Evolutionary conservation across 2,329 filamentous ascomycete species (phyloP), one percentile per base, ranked within the genome.

Genomic region (Cadophora luteo-olivacea): DNA sequence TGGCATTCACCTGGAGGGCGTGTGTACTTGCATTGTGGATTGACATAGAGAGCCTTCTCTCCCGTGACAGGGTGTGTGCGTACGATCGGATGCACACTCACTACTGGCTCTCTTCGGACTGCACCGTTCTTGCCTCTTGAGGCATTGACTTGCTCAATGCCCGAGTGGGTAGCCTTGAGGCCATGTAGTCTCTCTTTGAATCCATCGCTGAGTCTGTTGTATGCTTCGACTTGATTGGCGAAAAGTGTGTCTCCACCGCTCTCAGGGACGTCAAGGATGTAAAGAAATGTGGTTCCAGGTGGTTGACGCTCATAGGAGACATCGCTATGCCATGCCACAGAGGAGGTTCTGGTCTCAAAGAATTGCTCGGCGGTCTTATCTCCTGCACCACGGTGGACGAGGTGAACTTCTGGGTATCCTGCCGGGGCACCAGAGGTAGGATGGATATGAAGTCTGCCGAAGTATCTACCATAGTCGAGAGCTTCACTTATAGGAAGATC

Each of bases 281-380:
- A 97, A 45, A 97, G 81, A 80, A 97, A 97, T 0, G 94, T 97
- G 0, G 93, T 97, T 36, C 93, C 93, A 0, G 94, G 93, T 1
- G 94, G 93, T 81, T 97, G 94, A 73, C 87, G 83, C 82, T 97
- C 94, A 77, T 97, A 97, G 0, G 91, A 92, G 1, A 97, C 90
- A 73, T 97, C 94, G 0, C 90, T 92, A 81, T 97, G 94, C 93
- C 93, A 97, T 8, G 92, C 92, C 1, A 97, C 89, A 0, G 90
- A 92, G 80, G 90, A 95, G 3, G 92, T 94, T 25, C 91, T 86
- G 58, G 87, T 87, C 65, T 85, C 81, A 72, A 93, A 89, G 79
- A 91, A 92, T 61, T 86, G 83, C 24, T 86, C 81, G 24, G 84
- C 85, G 2, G 83, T 85, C 7, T 84, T 87, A 73, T 92, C 90